Evolutionary conservation across 1,284 basidiomycete genomes (phyloP), one percentile per base, ranked within the genome.

Genomic region (Inonotus hispidus): DNA sequence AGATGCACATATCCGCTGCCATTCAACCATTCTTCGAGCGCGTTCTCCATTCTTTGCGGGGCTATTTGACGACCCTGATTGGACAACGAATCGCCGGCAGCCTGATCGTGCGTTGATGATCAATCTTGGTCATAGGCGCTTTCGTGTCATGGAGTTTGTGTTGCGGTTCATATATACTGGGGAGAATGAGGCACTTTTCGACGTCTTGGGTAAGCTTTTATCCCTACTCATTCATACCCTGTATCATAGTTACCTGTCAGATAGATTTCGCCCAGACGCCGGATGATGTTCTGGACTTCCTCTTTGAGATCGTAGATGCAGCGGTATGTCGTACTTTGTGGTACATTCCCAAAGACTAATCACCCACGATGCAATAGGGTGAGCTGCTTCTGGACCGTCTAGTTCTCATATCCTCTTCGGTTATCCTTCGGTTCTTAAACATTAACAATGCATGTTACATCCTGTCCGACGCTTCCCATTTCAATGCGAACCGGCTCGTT

Each of bases 301-400:
- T 95, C 70, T 93, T 96, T 65, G 85, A 91, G 45, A 87, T 98
- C 19, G 84, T 98, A 71, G 87, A 89, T 23, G 87, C 86, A 11
- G 92, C 95, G 35, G 91, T 93, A 69, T 71, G 83, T 77, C 41
- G 41, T 23, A 58, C 41, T 4, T 14, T 3, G 59, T 16, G 54
- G 37, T 47, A 43, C n/a, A 5, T 11, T 43, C n/a, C 41, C 16
- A n/a, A n/a, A 16, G 16, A 10, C n/a, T 19, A 35, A 6, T 61
- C 56, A 37, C 38, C 49, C 45, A 27, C 1, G 8, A 5, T 29
- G 2, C 3, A 14, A 19, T 58, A 93, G 90, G 95, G 93, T 66
- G 95, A 98, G 73, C 75, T 98, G 1, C 80, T 98, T 23, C 79
- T 98, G 23, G 92, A 93, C 67, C 87, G 90, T 25, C 83, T 98